Conservation (phyloP, 106 monocot genomes). For the Dendrobium nobile region DNA sequence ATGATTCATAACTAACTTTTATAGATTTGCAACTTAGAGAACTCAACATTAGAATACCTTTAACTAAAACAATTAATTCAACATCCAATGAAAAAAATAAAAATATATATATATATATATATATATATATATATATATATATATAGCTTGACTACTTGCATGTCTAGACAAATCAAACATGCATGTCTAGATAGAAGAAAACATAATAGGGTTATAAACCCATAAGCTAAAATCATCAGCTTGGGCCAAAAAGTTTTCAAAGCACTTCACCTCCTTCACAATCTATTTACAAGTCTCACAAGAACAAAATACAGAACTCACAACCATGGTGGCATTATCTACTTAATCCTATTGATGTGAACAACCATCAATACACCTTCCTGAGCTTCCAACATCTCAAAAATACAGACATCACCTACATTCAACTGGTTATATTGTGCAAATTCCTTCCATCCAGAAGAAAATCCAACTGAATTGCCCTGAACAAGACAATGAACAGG, state of each 20-base stretch:
- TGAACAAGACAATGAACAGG: background rate
- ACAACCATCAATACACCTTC: slow-evolving; percentile 2
- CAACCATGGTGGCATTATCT: background rate
- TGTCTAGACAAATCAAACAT: too few species aligned
- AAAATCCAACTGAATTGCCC: background rate
- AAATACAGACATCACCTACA: slow-evolving; percentile 25
- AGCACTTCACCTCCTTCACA: background rate
- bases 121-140: too few species aligned
- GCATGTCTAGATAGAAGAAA: background rate
- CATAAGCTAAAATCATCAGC: background rate
- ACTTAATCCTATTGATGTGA: slow-evolving; percentile 1
- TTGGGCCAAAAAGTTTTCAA: background rate
- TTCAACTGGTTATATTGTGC: slow-evolving; percentile 11
- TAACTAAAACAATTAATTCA: too few species aligned
- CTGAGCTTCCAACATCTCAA: background rate
- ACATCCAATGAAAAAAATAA: too few species aligned
- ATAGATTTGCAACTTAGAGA: too few species aligned
- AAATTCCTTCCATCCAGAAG: slow-evolving; percentile 14
- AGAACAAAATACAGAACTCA: background rate
- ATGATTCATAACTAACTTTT: too few species aligned
- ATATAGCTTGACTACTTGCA: too few species aligned
- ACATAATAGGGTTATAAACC: background rate
- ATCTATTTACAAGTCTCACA: background rate
- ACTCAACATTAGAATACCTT: too few species aligned
- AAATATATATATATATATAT: too few species aligned